Evolutionary conservation across 768 basidiomycete genomes (phyloP), one percentile per base, ranked within the genome.

Genomic region (Postia placenta): DNA sequence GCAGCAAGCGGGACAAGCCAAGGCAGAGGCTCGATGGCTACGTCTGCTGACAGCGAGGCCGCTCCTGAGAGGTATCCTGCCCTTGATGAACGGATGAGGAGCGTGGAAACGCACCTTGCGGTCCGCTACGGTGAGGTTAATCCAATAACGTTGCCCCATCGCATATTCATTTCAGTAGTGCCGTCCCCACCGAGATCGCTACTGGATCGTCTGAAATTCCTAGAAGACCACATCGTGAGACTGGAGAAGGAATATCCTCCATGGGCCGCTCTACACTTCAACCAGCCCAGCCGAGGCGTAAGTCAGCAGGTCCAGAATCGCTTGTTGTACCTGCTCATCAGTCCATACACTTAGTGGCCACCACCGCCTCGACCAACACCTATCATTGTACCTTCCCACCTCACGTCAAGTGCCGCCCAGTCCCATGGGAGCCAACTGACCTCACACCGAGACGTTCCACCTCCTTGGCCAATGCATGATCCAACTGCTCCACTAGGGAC

Each of bases 241-340:
- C 70, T 92, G 1, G 88, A 92, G 62, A 86, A 79, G 57, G 87
- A 89, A 45, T 90, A 87, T 58, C 88, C 88, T 2, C 86, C 88
- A 4, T 91, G 88, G 88, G 86, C 88, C 0, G 87, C 88, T 6
- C 67, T 91, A n/a, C 88, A 91, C 60, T 91, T 91, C 62, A 89
- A 86, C 48, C 88, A 92, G 60, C 89, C 89, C 2, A 75, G 80
- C 57, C 79, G 89, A 49, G 85, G 82, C 23, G 89, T 91, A 67
- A 42, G 85, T 74, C 4, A 48, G 15, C 28, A 49, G 48, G 23
- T 30, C 36, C 35, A 11, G 46, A 47, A 25, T 46, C 14, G 27
- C 27, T 27, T 36, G 11, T 42, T 47, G 11, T 45, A 26, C 22
- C n/a, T 22, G 38, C 24, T 46, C 9, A 35, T 40, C 42, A 24